A percentile compares a stretch with the other conserved stretches of the same genome.
Conservation (phyloP, 805 yeast genomes). For the Sugiyamaella marilandica region DNA sequence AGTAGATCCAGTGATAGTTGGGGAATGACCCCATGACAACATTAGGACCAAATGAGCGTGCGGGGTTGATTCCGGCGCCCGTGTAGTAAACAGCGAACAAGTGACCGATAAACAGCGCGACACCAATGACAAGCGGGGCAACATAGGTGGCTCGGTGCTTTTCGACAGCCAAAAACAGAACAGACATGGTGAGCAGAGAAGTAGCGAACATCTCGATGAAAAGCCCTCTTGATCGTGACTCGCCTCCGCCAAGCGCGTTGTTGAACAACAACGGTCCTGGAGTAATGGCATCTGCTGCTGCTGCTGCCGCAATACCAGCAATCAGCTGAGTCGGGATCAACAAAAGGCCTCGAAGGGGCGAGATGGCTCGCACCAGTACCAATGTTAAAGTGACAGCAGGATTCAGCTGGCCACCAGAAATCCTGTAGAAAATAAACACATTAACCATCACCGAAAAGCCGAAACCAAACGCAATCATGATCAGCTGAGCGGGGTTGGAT, state of each 20-base stretch:
- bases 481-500: slow-evolving; percentile 59
- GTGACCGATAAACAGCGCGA: slow-evolving; percentile 76
- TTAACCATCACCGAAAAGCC: slow-evolving; percentile 80
- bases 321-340: slow-evolving; percentile 66
- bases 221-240: slow-evolving; percentile 68
- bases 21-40: slow-evolving; percentile 73
- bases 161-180: slow-evolving; percentile 78
- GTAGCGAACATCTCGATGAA: slow-evolving; percentile 82
- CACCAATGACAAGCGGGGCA: slow-evolving; percentile 82
- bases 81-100: slow-evolving; percentile 76
- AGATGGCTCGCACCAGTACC: slow-evolving; percentile 65
- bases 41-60: slow-evolving; percentile 82
- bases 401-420: slow-evolving; percentile 86
- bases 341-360: slow-evolving; percentile 64
- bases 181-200: slow-evolving; percentile 65
- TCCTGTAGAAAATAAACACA: slow-evolving; percentile 62
- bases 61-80: slow-evolving; percentile 91
- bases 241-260: slow-evolving; percentile 66
- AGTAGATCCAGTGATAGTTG: slow-evolving; percentile 82
- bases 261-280: slow-evolving; percentile 74
- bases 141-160: slow-evolving; percentile 67
- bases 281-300: slow-evolving; percentile 78
- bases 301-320: slow-evolving; percentile 91
- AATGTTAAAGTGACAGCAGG: slow-evolving; percentile 81
- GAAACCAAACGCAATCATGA: slow-evolving; percentile 81